phyloP scores from a whole-genome alignment of 768 basidiomycete species.

The Amanita inopinata region DNA sequence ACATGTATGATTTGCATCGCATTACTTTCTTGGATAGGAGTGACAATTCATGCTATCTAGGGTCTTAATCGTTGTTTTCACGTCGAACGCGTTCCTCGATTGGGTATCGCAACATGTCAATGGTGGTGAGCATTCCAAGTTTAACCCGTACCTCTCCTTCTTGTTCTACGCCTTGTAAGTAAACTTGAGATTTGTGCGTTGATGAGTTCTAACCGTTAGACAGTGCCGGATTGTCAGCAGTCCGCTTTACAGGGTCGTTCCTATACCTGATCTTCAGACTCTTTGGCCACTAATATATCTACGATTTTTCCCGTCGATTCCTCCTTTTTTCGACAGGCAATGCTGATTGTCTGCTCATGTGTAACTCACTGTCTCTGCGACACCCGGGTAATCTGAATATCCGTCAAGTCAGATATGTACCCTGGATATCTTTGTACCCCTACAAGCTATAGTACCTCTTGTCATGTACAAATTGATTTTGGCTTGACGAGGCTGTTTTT shows the following conservation, averaged over 20 bases:
- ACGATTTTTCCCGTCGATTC: background rate
- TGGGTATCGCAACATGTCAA: slow-evolving; percentile 60
- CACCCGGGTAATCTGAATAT: too few species aligned
- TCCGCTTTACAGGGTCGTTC: slow-evolving; percentile 74
- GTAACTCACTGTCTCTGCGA: background rate
- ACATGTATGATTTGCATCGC: slow-evolving; percentile 45
- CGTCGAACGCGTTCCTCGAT: slow-evolving; percentile 62
- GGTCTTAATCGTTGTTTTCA: slow-evolving; percentile 67
- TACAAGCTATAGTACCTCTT: too few species aligned
- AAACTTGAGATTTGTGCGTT: slow-evolving; percentile 2
- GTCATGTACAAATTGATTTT: slow-evolving; percentile 5
- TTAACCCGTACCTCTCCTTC: slow-evolving; percentile 86
- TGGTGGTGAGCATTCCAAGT: slow-evolving; percentile 38
- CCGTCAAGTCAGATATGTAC: too few species aligned
- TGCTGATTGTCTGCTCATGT: background rate
- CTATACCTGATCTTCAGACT: slow-evolving; percentile 73
- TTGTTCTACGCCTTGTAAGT: slow-evolving; percentile 57
- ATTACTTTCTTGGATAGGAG: slow-evolving; percentile 7
- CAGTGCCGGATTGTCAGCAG: slow-evolving; percentile 70
- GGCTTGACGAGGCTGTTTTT: background rate
- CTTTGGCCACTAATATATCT: slow-evolving; percentile 3
- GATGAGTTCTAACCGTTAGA: background rate
- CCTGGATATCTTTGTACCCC: too few species aligned
- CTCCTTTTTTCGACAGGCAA: too few species aligned
- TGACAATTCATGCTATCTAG: slow-evolving; percentile 21